phyloP scores from a whole-genome alignment of 768 basidiomycete genomes.

The Phlegmacium glaucopus region DNA sequence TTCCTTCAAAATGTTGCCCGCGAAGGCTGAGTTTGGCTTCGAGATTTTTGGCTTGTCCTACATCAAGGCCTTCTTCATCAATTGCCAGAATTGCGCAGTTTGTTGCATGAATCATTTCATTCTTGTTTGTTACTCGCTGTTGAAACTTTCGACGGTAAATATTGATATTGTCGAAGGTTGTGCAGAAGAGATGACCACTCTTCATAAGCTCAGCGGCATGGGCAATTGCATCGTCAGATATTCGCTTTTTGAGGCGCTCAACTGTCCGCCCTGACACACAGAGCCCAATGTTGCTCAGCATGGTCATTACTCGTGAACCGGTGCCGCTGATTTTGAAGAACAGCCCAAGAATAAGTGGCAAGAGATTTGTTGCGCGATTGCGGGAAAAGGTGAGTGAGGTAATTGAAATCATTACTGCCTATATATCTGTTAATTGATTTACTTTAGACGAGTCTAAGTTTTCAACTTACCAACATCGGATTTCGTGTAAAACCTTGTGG shows the following conservation, averaged over 20 bases:
- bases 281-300: slow-evolving; percentile 24
- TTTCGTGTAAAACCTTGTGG: slow-evolving; percentile 19
- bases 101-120: slow-evolving; percentile 26
- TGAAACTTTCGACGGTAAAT: slow-evolving; percentile 27
- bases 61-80: slow-evolving; percentile 1
- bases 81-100: slow-evolving; percentile 9
- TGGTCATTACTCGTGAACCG: slow-evolving; percentile 21
- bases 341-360: slow-evolving; percentile 29
- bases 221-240: slow-evolving; percentile 22
- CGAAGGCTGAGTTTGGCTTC: too few relatives aligned
- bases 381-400: slow-evolving; percentile 22
- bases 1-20: too few relatives aligned
- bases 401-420: slow-evolving; percentile 4
- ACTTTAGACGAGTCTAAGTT: neutral
- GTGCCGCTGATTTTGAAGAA: slow-evolving; percentile 29
- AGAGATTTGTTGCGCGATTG: slow-evolving; percentile 24
- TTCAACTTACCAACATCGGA: slow-evolving; percentile 16
- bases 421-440: neutral
- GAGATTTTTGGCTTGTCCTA: neutral
- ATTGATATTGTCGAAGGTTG: slow-evolving; percentile 33
- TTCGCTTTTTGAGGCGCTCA: slow-evolving; percentile 22
- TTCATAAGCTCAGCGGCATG: slow-evolving; percentile 20
- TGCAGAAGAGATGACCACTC: slow-evolving; percentile 12
- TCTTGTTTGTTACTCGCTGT: slow-evolving; percentile 24
- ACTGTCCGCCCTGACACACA: slow-evolving; percentile 22